Conservation (phyloP, 139 green algal species). For the Helicosporidium sp. region DNA sequence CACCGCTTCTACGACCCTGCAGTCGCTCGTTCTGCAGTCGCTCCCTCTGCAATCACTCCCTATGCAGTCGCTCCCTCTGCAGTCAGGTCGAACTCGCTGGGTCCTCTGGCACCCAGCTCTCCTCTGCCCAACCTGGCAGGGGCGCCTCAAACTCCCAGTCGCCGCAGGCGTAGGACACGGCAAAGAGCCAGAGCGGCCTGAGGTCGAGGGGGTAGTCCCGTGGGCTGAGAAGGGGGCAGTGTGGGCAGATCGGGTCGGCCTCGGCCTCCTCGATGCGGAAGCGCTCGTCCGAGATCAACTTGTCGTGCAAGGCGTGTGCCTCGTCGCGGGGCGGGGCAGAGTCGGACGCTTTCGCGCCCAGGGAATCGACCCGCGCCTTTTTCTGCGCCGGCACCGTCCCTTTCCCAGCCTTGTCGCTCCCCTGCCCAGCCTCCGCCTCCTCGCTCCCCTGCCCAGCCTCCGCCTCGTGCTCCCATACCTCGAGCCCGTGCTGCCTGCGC, state of each 20-base stretch:
- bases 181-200: constrained; percentile 47
- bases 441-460: not conserved
- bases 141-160: constrained; percentile 34
- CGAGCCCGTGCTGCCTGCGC: not conserved
- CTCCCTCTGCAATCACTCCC: no score
- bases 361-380: not conserved
- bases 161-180: constrained; percentile 24
- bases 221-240: constrained; percentile 22
- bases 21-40: no score
- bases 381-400: not conserved
- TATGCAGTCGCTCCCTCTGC: no score
- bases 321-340: not conserved
- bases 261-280: not conserved
- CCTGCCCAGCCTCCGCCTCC: not conserved
- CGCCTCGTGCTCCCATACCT: not conserved
- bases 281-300: not conserved
- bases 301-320: not conserved
- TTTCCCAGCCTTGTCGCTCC: no score
- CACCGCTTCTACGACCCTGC: not conserved
- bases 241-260: constrained; percentile 7
- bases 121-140: constrained; percentile 36
- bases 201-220: constrained; percentile 24
- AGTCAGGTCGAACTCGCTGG: not conserved
- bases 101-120: constrained; percentile 1
- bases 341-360: not conserved